Evolutionary conservation across 2,329 filamentous ascomycete genomes (phyloP).

Genomic region (Ophiocordyceps camponoti-floridani): DNA sequence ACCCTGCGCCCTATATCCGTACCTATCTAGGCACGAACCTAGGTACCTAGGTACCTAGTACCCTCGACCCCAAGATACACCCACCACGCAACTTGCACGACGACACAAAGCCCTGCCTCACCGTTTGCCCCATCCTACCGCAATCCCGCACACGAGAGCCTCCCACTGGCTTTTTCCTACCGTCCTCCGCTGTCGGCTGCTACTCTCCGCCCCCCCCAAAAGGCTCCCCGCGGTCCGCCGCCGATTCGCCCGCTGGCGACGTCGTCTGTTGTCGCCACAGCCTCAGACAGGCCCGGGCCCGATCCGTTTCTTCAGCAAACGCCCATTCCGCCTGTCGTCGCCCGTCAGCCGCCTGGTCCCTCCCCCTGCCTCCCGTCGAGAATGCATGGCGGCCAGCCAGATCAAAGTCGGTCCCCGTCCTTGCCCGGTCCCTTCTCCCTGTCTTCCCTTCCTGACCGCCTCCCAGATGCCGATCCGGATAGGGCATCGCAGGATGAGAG

Average conservation of each 20-base stretch:
- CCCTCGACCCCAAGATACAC: background rate
- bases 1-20: background rate
- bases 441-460: constrained; percentile 1
- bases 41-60: too few relatives aligned
- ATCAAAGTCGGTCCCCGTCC: constrained; percentile 16
- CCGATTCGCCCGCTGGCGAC: background rate
- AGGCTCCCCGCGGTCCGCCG: background rate
- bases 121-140: background rate
- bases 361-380: constrained; percentile 9
- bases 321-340: constrained; percentile 1
- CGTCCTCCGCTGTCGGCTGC: background rate
- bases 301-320: background rate
- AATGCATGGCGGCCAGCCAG: constrained; percentile 24
- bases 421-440: background rate
- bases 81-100: background rate
- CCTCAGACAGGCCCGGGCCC: constrained; percentile 1
- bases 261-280: background rate
- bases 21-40: too few relatives aligned
- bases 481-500: constrained; percentile 15
- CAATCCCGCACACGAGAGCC: background rate
- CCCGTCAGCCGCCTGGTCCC: constrained; percentile 4
- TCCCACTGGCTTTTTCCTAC: background rate
- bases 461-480: constrained; percentile 14
- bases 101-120: background rate
- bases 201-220: background rate